A percentile compares a stretch with the other conserved stretches of the same genome.
Evolutionary conservation across 148 eudicot species (phyloP).

Genomic region (Rhododendron kiyosumense): DNA sequence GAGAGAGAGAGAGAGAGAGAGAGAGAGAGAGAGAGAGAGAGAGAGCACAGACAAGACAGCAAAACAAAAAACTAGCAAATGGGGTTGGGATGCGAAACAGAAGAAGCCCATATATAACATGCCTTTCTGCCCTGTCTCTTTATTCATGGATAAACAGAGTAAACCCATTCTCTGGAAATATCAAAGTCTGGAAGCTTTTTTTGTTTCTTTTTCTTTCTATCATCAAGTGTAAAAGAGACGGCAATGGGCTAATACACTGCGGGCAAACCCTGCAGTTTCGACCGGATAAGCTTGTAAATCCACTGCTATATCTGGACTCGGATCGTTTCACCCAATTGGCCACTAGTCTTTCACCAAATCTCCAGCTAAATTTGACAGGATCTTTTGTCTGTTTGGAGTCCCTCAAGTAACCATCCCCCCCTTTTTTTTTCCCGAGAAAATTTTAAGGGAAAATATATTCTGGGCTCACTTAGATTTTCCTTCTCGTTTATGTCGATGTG

Average conservation of each 20-base stretch:
- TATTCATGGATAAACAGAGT: conserved; percentile 20
- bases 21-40: background rate
- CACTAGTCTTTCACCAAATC: conserved; percentile 45
- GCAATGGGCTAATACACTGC: conserved; percentile 16
- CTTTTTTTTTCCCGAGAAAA: conserved; percentile 8
- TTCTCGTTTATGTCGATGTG: conserved; percentile 11
- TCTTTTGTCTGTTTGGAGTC: conserved; percentile 35
- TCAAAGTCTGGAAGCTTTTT: background rate
- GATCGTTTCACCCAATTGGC: conserved; percentile 29
- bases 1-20: background rate
- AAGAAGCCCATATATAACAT: conserved; percentile 4
- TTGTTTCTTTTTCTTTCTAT: background rate
- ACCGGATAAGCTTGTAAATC: conserved; percentile 18
- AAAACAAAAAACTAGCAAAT: background rate
- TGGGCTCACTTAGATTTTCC: conserved; percentile 18
- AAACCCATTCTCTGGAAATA: conserved; percentile 2
- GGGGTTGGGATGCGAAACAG: background rate
- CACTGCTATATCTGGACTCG: conserved; percentile 20
- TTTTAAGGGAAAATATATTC: conserved; percentile 18
- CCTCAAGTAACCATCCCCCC: conserved; percentile 6
- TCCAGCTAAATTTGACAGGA: conserved; percentile 28
- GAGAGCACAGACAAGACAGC: background rate
- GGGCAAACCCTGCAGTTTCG: conserved; percentile 32
- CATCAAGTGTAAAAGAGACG: conserved; percentile 11
- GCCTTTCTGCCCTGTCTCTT: conserved; percentile 20